Evolutionary conservation across 257 asterid genomes (phyloP).

Genomic region (Linderniella brevidens): DNA sequence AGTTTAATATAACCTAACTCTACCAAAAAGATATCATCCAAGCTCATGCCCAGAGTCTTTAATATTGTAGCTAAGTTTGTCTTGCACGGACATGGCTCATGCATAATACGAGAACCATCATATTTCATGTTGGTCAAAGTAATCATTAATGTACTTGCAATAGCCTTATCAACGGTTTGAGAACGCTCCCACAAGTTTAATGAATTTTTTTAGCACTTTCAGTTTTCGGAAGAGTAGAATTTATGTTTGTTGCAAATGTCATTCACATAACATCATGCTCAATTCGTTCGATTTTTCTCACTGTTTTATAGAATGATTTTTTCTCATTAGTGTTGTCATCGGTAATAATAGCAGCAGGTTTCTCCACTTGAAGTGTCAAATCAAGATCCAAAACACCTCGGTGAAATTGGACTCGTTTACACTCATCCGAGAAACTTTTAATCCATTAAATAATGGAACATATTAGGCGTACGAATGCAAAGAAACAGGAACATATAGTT

Average conservation of each 20-base stretch:
- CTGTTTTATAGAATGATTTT: too few relatives aligned
- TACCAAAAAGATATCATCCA: not conserved
- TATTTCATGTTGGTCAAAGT: not conserved
- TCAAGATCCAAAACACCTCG: not conserved
- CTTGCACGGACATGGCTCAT: not conserved
- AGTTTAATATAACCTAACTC: not conserved
- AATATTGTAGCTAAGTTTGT: not conserved
- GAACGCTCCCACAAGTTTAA: not conserved
- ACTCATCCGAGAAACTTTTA: not conserved
- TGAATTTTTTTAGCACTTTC: not conserved
- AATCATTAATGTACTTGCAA: not conserved
- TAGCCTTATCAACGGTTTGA: not conserved
- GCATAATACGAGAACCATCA: not conserved
- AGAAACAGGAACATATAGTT: not conserved
- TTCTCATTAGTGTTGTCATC: not conserved
- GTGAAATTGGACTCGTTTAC: not conserved
- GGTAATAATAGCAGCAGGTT: too few relatives aligned
- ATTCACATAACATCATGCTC: not conserved
- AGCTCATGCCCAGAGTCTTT: not conserved
- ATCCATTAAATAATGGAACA: not conserved
- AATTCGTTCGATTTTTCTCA: not conserved
- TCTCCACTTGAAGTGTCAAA: not conserved
- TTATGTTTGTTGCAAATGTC: not conserved
- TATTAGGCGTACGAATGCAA: not conserved
- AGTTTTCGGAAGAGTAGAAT: not conserved